Percentiles rank a stretch among this genome's conserved stretches.
Conservation (phyloP, 2,329 filamentous ascomycete genomes). For the Fusarium torreyae region DNA sequence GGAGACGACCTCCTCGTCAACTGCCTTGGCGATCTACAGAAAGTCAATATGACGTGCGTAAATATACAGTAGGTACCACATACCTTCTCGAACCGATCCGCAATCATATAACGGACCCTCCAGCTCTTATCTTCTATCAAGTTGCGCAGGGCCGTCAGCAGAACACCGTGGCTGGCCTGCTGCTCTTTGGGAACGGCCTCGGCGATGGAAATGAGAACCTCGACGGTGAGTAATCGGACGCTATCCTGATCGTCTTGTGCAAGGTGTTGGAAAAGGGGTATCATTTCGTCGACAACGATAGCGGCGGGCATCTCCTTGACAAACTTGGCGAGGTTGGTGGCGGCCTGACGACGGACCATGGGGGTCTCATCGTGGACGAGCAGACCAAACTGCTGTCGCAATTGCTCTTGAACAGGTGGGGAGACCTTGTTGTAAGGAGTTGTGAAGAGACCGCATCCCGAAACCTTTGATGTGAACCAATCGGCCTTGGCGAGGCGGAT, state of each 20-base stretch:
- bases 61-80: constrained; percentile 53
- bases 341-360: constrained; percentile 97
- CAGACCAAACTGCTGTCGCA: constrained; percentile 91
- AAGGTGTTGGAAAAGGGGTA: constrained; percentile 97
- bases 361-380: constrained; percentile 98
- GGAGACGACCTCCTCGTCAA: constrained; percentile 95
- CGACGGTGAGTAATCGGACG: constrained; percentile 93
- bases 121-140: constrained; percentile 99
- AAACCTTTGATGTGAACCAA: constrained; percentile 99
- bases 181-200: constrained; percentile 99
- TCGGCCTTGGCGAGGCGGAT: constrained; percentile 98
- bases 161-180: constrained; percentile 93
- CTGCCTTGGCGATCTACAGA: constrained; percentile 91
- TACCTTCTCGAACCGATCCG: constrained; percentile 96
- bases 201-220: constrained; percentile 95
- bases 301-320: constrained; percentile 95
- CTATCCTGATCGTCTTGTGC: constrained; percentile 98
- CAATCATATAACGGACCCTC: constrained; percentile 99
- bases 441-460: constrained; percentile 95
- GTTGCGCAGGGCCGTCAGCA: constrained; percentile 90
- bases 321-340: constrained; percentile 96
- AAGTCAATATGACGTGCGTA: constrained; percentile 7
- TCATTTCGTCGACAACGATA: constrained; percentile 98
- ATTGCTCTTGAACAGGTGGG: constrained; percentile 87
- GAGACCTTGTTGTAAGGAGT: constrained; percentile 94